Evolutionary conservation across 805 yeast species (phyloP).

Genomic region (Ogataea wickerhamii): DNA sequence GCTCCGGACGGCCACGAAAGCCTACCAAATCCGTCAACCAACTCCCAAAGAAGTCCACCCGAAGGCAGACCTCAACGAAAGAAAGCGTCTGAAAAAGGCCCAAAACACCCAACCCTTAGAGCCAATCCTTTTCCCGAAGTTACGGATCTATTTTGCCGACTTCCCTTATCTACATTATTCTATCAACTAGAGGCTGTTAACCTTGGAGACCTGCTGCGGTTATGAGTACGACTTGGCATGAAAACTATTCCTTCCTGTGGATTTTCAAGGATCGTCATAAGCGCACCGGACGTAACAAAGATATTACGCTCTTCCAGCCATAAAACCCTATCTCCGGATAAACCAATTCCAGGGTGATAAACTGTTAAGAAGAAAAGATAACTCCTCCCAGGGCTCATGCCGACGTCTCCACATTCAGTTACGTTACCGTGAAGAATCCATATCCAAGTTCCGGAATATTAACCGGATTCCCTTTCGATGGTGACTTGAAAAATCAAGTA

Average conservation of each 20-base stretch:
- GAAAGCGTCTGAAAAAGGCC: conserved; percentile 8
- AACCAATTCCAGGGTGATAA: conserved; percentile 7
- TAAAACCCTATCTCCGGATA: conserved; percentile 7
- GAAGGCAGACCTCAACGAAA: conserved; percentile 5
- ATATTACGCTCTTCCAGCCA: conserved; percentile 7
- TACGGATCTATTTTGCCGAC: conserved; percentile 9
- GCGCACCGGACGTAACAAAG: conserved; percentile 8
- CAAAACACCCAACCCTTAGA: conserved; percentile 8
- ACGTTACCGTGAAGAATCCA: conserved; percentile 7
- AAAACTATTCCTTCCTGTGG: conserved; percentile 7
- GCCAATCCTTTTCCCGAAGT: conserved; percentile 8
- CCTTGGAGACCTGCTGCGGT: conserved; percentile 10
- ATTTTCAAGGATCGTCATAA: conserved; percentile 7
- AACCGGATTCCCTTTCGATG: conserved; percentile 8
- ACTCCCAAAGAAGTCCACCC: conserved; percentile 8
- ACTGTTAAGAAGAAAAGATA: conserved; percentile 7
- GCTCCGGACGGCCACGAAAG: conserved; percentile 7
- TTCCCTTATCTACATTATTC: conserved; percentile 9
- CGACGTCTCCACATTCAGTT: conserved; percentile 8
- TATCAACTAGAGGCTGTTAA: conserved; percentile 9
- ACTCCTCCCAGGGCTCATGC: conserved; percentile 8
- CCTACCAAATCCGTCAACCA: conserved; percentile 8
- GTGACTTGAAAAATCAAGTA: conserved; percentile 6
- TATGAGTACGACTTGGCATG: conserved; percentile 4
- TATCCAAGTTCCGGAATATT: conserved; percentile 7